Conservation (phyloP, 768 basidiomycete genomes). For the Rhodocollybia butyracea region DNA sequence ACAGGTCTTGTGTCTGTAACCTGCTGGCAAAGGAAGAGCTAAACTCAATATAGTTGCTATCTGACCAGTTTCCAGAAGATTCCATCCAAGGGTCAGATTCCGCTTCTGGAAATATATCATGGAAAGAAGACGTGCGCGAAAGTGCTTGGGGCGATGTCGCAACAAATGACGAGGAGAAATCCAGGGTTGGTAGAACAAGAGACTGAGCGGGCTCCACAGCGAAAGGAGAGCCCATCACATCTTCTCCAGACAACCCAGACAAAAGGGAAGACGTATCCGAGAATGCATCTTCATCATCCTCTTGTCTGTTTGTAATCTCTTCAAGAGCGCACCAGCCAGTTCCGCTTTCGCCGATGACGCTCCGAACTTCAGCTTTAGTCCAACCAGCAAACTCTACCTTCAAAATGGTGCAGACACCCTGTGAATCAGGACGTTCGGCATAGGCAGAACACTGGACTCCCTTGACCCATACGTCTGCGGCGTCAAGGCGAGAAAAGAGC, state of each 20-base stretch:
- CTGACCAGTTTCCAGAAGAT: constrained; percentile 1
- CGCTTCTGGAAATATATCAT: neutral
- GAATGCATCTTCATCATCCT: constrained; percentile 28
- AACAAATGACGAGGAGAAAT: constrained; percentile 57
- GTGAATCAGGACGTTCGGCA: constrained; percentile 33
- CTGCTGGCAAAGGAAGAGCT: constrained; percentile 5
- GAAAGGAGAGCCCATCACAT: neutral
- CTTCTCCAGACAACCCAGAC: constrained; percentile 19
- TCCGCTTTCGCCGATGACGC: constrained; percentile 68
- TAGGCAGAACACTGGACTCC: constrained; percentile 62
- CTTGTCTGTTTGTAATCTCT: constrained; percentile 36
- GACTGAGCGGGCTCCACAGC: constrained; percentile 27
- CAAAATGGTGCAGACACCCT: constrained; percentile 62
- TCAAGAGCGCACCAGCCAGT: constrained; percentile 76
- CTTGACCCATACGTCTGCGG: constrained; percentile 62
- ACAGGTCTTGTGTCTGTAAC: neutral
- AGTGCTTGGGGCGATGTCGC: constrained; percentile 1
- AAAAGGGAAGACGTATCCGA: constrained; percentile 29
- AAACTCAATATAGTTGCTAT: neutral
- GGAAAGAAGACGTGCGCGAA: neutral
- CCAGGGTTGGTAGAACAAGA: constrained; percentile 74
- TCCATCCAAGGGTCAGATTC: constrained; percentile 6
- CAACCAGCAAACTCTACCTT: constrained; percentile 74
- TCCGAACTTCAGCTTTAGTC: constrained; percentile 60
- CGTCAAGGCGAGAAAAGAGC: constrained; percentile 69